Base-by-base conservation (phyloP, 371 early-diverging fungal species). In the Coemansia sp. region DNA sequence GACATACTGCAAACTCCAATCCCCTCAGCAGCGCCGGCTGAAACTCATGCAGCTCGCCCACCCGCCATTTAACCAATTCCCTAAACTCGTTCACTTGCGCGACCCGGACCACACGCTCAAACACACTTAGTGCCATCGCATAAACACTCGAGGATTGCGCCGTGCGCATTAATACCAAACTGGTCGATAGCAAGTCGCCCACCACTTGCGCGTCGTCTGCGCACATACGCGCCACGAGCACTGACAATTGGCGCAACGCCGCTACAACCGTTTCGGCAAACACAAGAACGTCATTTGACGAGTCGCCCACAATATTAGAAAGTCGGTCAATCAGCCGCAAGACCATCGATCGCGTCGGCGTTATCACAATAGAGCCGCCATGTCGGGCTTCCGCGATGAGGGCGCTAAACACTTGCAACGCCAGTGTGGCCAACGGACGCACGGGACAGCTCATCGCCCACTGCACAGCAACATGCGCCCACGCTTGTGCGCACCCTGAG, bases 371-470 rank as follows among this genome's bases (percentile, higher is more conserved):
- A 2, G 75, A 4, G 2, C 71, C 72, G 65, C 77, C 77, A 24
- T 53, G 39, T 47, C 67, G 77, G 34, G 77, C 72, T 51, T 76
- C 77, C 1, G 64, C 61, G 0, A 68, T 72, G 24, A 97, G 67
- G 2, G 85, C 85, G 13, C 94, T 86, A 68, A 93, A 92, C 58
- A 93, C 87, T 66, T 94, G 94, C 64, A 95, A 87, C 0, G 95
- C 93, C 11, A 94, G 85, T 51, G 92, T 90, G 0, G 96, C 97
- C 21, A 93, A 85, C 66, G 94, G 92, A 1, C 94, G 87, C 5
- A 95, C 93, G 5, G 95, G 90, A 68, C 95, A 95, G 18, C 86
- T 84, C 18, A 94, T 93, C 0, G 93, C 95, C 94, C 94, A 95
- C 54, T 87, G 84, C n/a, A 95, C 82, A 0, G 95, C 92, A 1